These are phyloP conservation scores for Pyrenochaeta sp. DNA, from an alignment of 2,329 filamentous ascomycete species.

Conservation along the genomic window DNA sequence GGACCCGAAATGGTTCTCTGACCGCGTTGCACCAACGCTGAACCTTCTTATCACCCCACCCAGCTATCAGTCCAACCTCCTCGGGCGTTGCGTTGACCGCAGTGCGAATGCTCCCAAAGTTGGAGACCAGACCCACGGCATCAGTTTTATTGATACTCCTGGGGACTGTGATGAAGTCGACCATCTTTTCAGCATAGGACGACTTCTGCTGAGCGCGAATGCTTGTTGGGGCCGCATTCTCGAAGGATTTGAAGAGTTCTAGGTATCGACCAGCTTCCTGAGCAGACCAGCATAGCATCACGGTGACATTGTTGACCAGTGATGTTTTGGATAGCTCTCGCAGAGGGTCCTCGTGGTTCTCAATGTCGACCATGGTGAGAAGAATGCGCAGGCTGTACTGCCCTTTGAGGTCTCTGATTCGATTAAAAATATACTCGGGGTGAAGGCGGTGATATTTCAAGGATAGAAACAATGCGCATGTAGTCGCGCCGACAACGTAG, in stretches of 20 bases:
- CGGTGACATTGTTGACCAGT: slow-evolving; percentile 88
- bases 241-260: slow-evolving; percentile 93
- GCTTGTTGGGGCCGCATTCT: slow-evolving; percentile 81
- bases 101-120: slow-evolving; percentile 87
- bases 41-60: slow-evolving; percentile 96
- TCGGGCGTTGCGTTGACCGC: slow-evolving; percentile 90
- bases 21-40: slow-evolving; percentile 84
- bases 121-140: slow-evolving; percentile 86
- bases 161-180: slow-evolving; percentile 92
- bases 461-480: slow-evolving; percentile 90
- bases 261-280: slow-evolving; percentile 93
- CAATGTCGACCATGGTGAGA: slow-evolving; percentile 92
- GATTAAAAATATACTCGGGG: slow-evolving; percentile 96
- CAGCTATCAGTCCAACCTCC: slow-evolving; percentile 82
- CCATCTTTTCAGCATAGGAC: slow-evolving; percentile 83
- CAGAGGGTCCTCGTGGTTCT: slow-evolving; percentile 88
- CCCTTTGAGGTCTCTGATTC: slow-evolving; percentile 83
- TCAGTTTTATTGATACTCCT: slow-evolving; percentile 94
- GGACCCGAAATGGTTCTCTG: slow-evolving; percentile 82
- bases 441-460: slow-evolving; percentile 97
- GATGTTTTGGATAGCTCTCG: slow-evolving; percentile 93
- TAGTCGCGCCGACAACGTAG: slow-evolving; percentile 86
- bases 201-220: slow-evolving; percentile 87
- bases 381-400: slow-evolving; percentile 88
- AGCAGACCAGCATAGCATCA: slow-evolving; percentile 93